phyloP scores from a whole-genome alignment of 345 rosid genomes.

The Eucalyptus grandis region DNA sequence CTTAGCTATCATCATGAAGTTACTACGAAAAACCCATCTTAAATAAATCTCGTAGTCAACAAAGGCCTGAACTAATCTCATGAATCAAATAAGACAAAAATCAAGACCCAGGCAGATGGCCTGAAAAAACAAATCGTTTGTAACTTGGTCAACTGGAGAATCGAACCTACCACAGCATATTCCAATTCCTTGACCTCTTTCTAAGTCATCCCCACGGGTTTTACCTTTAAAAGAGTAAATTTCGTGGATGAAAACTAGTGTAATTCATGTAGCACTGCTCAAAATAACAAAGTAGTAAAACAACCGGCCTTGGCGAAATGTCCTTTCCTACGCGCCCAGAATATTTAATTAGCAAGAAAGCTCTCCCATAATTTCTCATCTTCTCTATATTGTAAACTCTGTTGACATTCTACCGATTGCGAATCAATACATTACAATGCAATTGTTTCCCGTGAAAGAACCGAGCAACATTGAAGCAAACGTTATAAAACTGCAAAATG shows the following conservation, averaged over 20 bases:
- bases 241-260: neutral
- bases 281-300: neutral
- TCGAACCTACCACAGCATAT: neutral
- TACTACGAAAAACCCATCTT: neutral
- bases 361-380: neutral
- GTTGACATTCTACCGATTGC: neutral
- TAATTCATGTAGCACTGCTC: neutral
- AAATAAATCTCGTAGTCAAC: neutral
- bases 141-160: neutral
- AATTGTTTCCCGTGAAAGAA: neutral
- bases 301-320: neutral
- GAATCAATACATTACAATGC: neutral
- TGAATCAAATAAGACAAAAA: neutral
- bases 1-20: neutral
- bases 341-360: neutral
- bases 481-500: neutral
- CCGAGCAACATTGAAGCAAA: neutral
- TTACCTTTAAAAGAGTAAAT: too few species aligned
- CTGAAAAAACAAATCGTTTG: neutral
- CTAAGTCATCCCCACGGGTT: too few species aligned
- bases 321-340: neutral
- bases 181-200: neutral
- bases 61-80: neutral
- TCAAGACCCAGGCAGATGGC: neutral
- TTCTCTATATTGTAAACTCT: neutral